Percentiles rank a stretch among this genome's conserved stretches.
Evolutionary conservation across 306 rosid species (phyloP).

Genomic region (Clitoria ternatea): DNA sequence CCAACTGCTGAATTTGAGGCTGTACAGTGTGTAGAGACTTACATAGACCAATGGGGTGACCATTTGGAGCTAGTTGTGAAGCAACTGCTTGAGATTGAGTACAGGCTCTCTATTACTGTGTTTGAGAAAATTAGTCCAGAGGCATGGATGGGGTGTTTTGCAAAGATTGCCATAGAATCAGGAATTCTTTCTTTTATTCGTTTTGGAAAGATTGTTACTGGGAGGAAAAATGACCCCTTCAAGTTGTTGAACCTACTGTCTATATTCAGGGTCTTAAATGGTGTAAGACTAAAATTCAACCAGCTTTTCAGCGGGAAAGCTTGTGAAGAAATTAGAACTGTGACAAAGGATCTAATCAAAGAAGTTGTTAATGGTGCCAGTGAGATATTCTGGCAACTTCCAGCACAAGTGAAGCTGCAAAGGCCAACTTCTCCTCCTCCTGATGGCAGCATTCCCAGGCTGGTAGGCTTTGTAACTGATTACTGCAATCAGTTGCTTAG

Average conservation of each 20-base stretch:
- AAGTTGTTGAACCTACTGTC: conserved; percentile 74
- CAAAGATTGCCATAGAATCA: conserved; percentile 50
- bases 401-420: conserved; percentile 67
- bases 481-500: conserved; percentile 68
- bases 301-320: conserved; percentile 54
- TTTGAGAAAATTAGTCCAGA: conserved; percentile 49
- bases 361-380: conserved; percentile 55
- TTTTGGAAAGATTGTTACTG: conserved; percentile 57
- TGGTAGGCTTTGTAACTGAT: conserved; percentile 61
- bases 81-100: conserved; percentile 48
- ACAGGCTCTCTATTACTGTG: conserved; percentile 41
- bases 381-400: conserved; percentile 76
- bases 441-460: conserved; percentile 75
- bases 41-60: conserved; percentile 60
- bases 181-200: conserved; percentile 59
- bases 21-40: conserved; percentile 19
- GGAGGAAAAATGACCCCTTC: conserved; percentile 56
- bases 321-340: conserved; percentile 52
- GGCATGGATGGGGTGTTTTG: conserved; percentile 46
- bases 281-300: conserved; percentile 60
- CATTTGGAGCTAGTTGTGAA: conserved; percentile 59
- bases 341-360: conserved; percentile 67
- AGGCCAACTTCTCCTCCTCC: conserved; percentile 64
- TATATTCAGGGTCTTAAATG: conserved; percentile 56
- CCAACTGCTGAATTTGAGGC: conserved; percentile 33